A percentile compares a stretch with the other conserved stretches of the same genome.
phyloP scores from a whole-genome alignment of 192 early-diverging fungal species.

The Linnemannia exigua region DNA sequence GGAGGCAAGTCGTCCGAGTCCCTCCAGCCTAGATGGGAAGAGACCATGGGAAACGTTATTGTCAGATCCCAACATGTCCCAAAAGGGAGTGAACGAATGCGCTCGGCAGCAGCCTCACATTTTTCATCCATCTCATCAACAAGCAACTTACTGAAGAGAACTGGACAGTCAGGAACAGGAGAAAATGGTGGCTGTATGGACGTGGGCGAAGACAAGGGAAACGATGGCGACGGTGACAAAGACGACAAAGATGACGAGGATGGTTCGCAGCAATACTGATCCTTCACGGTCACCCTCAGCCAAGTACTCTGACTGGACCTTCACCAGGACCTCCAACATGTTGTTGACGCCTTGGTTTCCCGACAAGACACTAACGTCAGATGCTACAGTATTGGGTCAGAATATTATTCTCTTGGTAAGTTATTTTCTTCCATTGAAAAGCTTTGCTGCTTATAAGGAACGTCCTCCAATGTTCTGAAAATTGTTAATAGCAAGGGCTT shows the following conservation, averaged over 20 bases:
- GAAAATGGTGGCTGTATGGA: background rate
- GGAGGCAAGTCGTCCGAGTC: background rate
- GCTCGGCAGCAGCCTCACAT: background rate
- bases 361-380: background rate
- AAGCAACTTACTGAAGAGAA: background rate
- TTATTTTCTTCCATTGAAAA: background rate
- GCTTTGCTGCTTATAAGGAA: background rate
- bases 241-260: background rate
- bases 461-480: no score
- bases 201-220: background rate
- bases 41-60: background rate
- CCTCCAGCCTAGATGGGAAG: background rate
- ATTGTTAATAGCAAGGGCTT: no score
- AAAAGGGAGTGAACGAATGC: background rate
- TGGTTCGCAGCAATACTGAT: background rate
- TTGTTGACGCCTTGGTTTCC: background rate
- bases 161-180: background rate
- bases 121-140: background rate
- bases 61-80: background rate
- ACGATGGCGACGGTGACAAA: background rate
- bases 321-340: background rate
- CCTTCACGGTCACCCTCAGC: background rate
- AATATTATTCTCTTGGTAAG: background rate
- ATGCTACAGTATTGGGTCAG: background rate
- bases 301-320: background rate